phyloP scores from a whole-genome alignment of 805 yeast genomes.

The Pichia manshurica region DNA sequence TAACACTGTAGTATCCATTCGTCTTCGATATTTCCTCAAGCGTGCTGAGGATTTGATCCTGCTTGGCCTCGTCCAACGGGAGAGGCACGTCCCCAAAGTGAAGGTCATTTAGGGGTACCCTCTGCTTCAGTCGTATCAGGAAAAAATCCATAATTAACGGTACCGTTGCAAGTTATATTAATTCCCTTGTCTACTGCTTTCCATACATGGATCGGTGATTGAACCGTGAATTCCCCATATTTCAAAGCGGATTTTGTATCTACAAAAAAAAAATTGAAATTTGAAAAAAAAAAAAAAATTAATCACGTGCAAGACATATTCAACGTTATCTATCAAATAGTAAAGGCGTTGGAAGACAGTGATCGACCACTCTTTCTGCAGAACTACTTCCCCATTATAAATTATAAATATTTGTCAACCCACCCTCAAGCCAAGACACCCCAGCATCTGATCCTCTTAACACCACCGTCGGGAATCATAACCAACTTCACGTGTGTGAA shows the following conservation, averaged over 20 bases:
- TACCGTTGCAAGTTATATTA: no score
- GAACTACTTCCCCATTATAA: no score
- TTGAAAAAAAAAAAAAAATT: no score
- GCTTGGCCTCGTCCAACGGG: slow-evolving; percentile 19
- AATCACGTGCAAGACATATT: no score
- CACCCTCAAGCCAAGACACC: slow-evolving; percentile 39
- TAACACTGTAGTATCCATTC: slow-evolving; percentile 51
- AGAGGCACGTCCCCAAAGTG: background rate
- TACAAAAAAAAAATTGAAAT: no score
- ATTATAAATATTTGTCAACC: no score
- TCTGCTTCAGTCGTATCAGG: slow-evolving; percentile 24
- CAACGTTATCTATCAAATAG: no score
- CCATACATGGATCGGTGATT: no score
- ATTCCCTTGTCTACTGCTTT: background rate
- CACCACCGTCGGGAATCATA: slow-evolving; percentile 96
- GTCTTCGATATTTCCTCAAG: slow-evolving; percentile 23
- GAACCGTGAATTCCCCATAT: no score
- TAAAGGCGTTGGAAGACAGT: no score
- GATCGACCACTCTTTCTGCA: no score
- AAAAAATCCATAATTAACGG: slow-evolving; percentile 27
- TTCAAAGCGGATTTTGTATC: no score
- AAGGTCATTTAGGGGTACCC: slow-evolving; percentile 23
- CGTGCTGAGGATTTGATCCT: slow-evolving; percentile 16
- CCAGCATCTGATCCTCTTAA: slow-evolving; percentile 79
- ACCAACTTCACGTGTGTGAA: slow-evolving; percentile 71